Base-by-base conservation (phyloP, 768 basidiomycete species). In the Clathrus columnatus region DNA sequence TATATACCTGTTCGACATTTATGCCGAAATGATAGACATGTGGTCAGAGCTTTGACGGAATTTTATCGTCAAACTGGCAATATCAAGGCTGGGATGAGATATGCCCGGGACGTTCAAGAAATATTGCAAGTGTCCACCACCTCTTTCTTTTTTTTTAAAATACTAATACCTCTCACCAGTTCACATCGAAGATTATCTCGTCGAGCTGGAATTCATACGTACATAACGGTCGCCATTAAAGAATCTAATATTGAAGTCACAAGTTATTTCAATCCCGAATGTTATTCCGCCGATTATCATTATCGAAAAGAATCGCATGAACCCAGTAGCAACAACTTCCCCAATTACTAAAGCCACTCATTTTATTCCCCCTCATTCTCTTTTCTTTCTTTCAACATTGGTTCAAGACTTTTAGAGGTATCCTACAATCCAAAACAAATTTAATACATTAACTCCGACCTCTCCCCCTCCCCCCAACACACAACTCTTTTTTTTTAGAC, bases 221-320 rank as follows among this genome's bases (percentile, higher is more conserved):
- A 52, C 36, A 52, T 52, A n/a, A 52, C 51, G 21, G n/a, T 52
- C 21, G 51, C 51, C 16, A 41, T 43, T 14, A 52, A 52, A 28
- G 30, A 36, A 43, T 17, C 23, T 14, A 41, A 52, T 21, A 41
- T 52, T 8, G 51, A 52, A 42, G 36, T 52, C 17, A 52, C 51
- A 41, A 52, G 51, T 23, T 52, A 52, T 23, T 52, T 52, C 51
- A 52, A 52, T 43, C 51, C 51, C 36, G 51, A 52, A 28, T 52
- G 51, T n/a, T 52, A 52, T 42, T 30, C 51, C 42, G 30, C 51
- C 17, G 51, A 52, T 4, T 47, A 47, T 47, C 36, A 36, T 4
- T 47, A 47, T 47, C 36, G n/a, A n/a, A 36, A 36, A 36, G 36
- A 36, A 36, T n/a, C 11, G n/a, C 36, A n/a, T n/a, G n/a, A n/a